These are phyloP conservation scores for Serendipita sp. DNA, from an alignment of 1,284 basidiomycete species.

Conservation along the genomic window DNA sequence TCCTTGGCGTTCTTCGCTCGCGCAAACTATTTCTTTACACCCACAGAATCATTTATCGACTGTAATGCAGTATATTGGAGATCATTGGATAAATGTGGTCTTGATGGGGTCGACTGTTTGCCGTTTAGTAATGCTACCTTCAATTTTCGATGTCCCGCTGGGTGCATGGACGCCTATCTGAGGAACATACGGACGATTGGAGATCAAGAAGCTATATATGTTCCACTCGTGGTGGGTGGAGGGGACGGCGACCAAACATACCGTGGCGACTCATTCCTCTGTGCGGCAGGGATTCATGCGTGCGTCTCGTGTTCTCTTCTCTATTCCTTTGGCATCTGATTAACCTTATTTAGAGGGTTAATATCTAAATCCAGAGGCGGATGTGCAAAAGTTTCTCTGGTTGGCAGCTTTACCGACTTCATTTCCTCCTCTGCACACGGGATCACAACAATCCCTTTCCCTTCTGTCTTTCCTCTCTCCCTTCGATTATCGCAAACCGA, in stretches of 20 bases:
- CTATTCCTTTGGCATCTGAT: slow-evolving; percentile 3
- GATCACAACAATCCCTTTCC: slow-evolving; percentile 58
- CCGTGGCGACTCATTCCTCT: slow-evolving; percentile 74
- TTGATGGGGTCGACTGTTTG: slow-evolving; percentile 52
- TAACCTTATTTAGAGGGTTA: slow-evolving; percentile 37
- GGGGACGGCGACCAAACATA: slow-evolving; percentile 57
- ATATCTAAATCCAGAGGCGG: slow-evolving; percentile 55
- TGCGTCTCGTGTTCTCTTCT: slow-evolving; percentile 25
- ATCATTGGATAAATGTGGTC: slow-evolving; percentile 58
- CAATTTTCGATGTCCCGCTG: slow-evolving; percentile 71
- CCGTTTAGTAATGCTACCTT: slow-evolving; percentile 52
- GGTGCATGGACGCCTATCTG: slow-evolving; percentile 51
- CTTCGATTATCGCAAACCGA: slow-evolving; percentile 27
- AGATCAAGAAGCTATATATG: slow-evolving; percentile 44
- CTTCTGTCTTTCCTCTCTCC: slow-evolving; percentile 54
- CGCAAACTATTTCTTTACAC: slow-evolving; percentile 57
- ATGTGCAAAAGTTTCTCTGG: slow-evolving; percentile 55
- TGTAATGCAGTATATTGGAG: slow-evolving; percentile 63
- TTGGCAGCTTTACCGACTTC: slow-evolving; percentile 52
- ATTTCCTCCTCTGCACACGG: slow-evolving; percentile 46
- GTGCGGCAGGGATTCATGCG: slow-evolving; percentile 74
- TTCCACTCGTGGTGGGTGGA: slow-evolving; percentile 72
- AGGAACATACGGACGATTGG: slow-evolving; percentile 72
- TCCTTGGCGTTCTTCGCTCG: slow-evolving; percentile 57
- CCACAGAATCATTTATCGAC: slow-evolving; percentile 42